phyloP scores from a whole-genome alignment of 2,329 filamentous ascomycete species.

The Scorias spongiosa region DNA sequence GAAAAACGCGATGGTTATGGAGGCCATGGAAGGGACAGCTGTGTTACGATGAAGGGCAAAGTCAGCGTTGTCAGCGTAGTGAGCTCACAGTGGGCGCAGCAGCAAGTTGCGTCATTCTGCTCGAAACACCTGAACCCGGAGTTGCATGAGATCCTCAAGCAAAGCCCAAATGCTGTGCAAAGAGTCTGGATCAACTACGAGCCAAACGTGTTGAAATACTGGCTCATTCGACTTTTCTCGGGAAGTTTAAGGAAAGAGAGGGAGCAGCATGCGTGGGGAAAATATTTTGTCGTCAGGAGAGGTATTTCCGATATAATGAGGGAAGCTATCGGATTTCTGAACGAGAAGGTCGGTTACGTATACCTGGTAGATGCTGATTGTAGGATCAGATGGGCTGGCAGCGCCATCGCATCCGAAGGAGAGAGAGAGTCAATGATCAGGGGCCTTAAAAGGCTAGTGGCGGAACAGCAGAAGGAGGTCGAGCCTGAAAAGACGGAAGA shows the following conservation, averaged over 20 bases:
- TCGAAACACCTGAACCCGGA: conserved; percentile 50
- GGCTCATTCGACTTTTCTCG: conserved; percentile 41
- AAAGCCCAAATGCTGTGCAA: conserved; percentile 45
- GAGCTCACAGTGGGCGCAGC: conserved; percentile 71
- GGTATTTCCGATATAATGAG: conserved; percentile 41
- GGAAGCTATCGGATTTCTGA: conserved; percentile 54
- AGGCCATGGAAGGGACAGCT: conserved; percentile 47
- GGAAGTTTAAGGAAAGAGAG: conserved; percentile 33
- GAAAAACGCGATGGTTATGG: conserved; percentile 26
- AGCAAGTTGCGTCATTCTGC: conserved; percentile 60
- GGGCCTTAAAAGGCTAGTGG: conserved; percentile 46
- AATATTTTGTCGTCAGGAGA: conserved; percentile 45
- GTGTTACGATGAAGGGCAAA: conserved; percentile 54
- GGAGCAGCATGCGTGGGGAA: conserved; percentile 35
- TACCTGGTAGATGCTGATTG: conserved; percentile 81
- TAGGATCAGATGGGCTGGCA: conserved; percentile 87
- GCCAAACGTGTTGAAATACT: conserved; percentile 53
- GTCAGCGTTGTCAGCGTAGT: conserved; percentile 70
- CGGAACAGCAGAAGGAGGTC: conserved; percentile 24
- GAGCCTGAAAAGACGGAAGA: conserved; percentile 28
- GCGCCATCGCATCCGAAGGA: conserved; percentile 48
- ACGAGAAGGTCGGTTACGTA: conserved; percentile 84
- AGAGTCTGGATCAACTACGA: conserved; percentile 79
- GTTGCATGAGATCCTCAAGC: conserved; percentile 47
- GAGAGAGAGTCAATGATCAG: conserved; percentile 54